Base-by-base conservation (phyloP, 371 early-diverging fungal species). In the Actinomucor elegans region DNA sequence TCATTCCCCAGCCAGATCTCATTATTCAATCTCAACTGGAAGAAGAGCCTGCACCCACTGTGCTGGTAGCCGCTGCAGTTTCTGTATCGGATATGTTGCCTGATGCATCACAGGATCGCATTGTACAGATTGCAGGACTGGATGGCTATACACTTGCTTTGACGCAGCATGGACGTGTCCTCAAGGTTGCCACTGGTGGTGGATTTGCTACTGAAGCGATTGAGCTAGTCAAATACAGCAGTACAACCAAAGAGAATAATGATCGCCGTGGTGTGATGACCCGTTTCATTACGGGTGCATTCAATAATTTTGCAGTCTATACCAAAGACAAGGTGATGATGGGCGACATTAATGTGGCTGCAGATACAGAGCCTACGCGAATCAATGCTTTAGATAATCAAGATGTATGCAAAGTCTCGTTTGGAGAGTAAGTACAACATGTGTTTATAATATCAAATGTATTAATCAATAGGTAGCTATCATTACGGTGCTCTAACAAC, bases 401-500 rank as follows among this genome's bases (percentile, higher is more conserved):
- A 14, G 44, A 46, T 28, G 24, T 64, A 0, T 55, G 59, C 32
- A 64, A 59, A 52, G 56, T 64, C 0, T 59, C 65, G 2, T 64
- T 64, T 64, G 65, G 65, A 34, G 65, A 64, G 64, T 59, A 54
- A 58, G 52, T 26, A 44, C 41, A 8, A 32, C n/a, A 18, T n/a
- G n/a, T n/a, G n/a, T n/a, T n/a, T 15, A 17, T 4, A 21, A 49
- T 15, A 31, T 7, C 9, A 28, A 36, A 20, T 31, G 37, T n/a
- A 37, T 52, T 36, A 12, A 29, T 14, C 1, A 23, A 33, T 37
- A 11, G 10, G n/a, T 43, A 73, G 74, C 40, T 72, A 76, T 38
- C 77, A 77, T 46, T 53, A 42, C 26, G 77, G 77, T 26, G 77
- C 77, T 20, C 26, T 77, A 31, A 77, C 77, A 10, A 73, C 57